Base-by-base conservation (phyloP, 805 yeast species). In the Teunomyces stri region DNA sequence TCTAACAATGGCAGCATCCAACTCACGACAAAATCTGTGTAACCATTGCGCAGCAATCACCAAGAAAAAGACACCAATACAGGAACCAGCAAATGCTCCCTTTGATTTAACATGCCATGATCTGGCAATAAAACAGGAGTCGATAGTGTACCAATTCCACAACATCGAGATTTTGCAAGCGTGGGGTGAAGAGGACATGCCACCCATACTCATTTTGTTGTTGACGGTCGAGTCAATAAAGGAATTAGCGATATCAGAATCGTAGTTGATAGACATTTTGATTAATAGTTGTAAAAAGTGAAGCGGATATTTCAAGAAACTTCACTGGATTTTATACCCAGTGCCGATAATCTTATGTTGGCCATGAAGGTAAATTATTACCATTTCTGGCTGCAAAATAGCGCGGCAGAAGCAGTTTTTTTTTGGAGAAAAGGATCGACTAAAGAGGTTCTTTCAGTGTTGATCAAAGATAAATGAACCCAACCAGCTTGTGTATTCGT, bases 81-180 rank as follows among this genome's bases (percentile, higher is more conserved):
- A 85, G 0, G 87, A 74, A n/a, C 88, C 89, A 3, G 87, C 89
- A 66, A 84, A 84, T 64, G 74, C 81, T 0, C 84, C 85, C 46
- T 68, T 69, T 2, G 82, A 68, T 12, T 64, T 70, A 39, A 81
- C 79, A 49, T 80, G 87, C 90, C 90, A 84, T 27, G 83, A 66
- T 39, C 62, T 68, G 6, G 87, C 74, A 50, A 85, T 70, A 57
- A 84, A 84, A 59, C 89, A 85, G 4, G 84, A 67, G 53, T 84
- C 83, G 25, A 83, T 72, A 0, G 87, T 82, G 54, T 81, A 70
- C 89, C 89, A 84, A 60, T 84, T 85, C 89, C 89, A 85, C 50
- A 81, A 62, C 89, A 84, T 84, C 42, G 72, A 66, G 33, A 68
- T 67, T 44, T 67, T 67, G 52, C 72, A 67, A 18, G 52, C 25